Evolutionary conservation across 495 filamentous ascomycete species (phyloP).

Genomic region (Cryomyces antarcticus): DNA sequence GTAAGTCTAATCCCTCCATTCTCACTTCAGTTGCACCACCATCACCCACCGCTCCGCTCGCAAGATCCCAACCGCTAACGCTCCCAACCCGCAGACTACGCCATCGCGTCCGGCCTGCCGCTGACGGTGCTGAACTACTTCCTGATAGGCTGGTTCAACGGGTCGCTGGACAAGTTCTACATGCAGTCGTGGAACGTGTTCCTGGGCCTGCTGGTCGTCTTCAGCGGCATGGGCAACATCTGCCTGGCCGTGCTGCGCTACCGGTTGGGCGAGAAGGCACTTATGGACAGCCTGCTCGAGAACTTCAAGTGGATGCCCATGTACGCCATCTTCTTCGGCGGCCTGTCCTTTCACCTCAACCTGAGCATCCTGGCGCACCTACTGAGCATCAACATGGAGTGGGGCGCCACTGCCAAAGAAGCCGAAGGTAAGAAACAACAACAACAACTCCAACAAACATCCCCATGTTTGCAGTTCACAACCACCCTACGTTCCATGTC

Average conservation of each 20-base stretch:
- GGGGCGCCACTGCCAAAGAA: slow-evolving; percentile 36
- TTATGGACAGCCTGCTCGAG: slow-evolving; percentile 16
- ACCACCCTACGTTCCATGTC: no score
- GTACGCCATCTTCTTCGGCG: slow-evolving; percentile 27
- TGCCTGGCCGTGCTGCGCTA: slow-evolving; percentile 26
- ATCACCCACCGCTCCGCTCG: no score
- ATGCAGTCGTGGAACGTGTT: slow-evolving; percentile 28
- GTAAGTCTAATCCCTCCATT: no score
- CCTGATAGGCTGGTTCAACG: slow-evolving; percentile 37
- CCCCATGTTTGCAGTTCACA: no score
- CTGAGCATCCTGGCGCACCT: slow-evolving; percentile 27
- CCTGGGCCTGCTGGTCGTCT: slow-evolving; percentile 27
- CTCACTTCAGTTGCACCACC: no score
- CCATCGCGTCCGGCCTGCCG: slow-evolving; percentile 59
- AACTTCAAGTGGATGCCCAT: slow-evolving; percentile 29
- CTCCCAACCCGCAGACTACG: slow-evolving; percentile 30
- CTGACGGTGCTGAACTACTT: slow-evolving; percentile 64
- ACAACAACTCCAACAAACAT: no score
- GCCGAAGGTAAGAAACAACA: slow-evolving; percentile 22
- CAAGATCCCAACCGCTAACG: no score
- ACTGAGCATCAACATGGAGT: slow-evolving; percentile 26
- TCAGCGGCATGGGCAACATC: slow-evolving; percentile 25
- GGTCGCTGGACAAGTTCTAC: slow-evolving; percentile 26
- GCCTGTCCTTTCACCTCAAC: slow-evolving; percentile 24
- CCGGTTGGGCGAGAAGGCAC: slow-evolving; percentile 18